Evolutionary conservation across 2,329 filamentous ascomycete genomes (phyloP), one percentile per base, ranked within the genome.

Genomic region (Fusarium coffeatum): DNA sequence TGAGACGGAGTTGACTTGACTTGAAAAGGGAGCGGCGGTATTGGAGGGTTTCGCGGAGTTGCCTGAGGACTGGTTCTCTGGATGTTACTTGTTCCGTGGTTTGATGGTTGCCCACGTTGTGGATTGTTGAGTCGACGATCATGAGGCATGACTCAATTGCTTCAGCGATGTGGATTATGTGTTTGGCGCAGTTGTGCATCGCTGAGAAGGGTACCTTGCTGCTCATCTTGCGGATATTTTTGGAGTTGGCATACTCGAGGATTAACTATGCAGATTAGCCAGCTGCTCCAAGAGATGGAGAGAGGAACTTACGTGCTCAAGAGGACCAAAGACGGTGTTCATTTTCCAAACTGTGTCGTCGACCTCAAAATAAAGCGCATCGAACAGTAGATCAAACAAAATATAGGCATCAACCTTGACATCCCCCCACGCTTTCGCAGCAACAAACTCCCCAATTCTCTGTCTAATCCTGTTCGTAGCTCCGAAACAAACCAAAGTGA

Each of bases 1-100:
- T 55, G 2, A 81, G 72, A 1, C 77, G 76, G 3, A 82, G 72
- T 20, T 78, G 75, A n/a, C 78, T 80, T 3, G 78, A 80, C 18
- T 62, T 66, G 66, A 81, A 79, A 6, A 81, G 71, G 3, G 77
- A 77, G 2, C 67, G 75, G 2, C 78, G 75, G 51, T 80, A 77
- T 9, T 71, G 64, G 0, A 80, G 72, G 16, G 72, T 69, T 40
- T 79, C 76, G 2, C 62, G 64, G 15, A 79, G 70, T 41, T 77
- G 77, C 9, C 64, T 64, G 22, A 72, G 51, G 1, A 78, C 55
- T 12, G 69, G 68, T 15, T 70, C 55, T 6, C 51, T 62, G 3
- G 49, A 30, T 16, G 40, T 34, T 11, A 49, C 16, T 9, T 40
- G 25, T 8, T 59, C 57, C 3, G 43, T 13, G 7, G 62, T 56